Conservation (phyloP, 148 eudicot species). For the Diospyros lotus region DNA sequence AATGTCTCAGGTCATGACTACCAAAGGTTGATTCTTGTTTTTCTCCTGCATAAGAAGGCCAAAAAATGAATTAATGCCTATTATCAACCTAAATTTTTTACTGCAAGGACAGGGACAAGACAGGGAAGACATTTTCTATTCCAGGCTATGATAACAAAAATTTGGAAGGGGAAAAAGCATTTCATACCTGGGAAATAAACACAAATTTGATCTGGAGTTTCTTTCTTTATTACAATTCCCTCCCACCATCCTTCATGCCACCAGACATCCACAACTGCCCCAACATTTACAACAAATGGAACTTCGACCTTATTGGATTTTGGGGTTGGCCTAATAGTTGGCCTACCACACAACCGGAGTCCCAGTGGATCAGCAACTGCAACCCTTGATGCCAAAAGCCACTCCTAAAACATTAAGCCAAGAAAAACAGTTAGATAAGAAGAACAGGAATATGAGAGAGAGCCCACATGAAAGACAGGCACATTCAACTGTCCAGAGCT, state of each 20-base stretch:
- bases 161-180: background rate
- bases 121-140: background rate
- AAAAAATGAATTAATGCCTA: background rate
- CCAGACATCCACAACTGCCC: conserved; percentile 80
- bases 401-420: conserved; percentile 49
- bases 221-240: conserved; percentile 61
- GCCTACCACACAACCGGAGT: conserved; percentile 55
- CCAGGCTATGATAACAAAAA: background rate
- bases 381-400: conserved; percentile 60
- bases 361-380: conserved; percentile 58
- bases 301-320: conserved; percentile 12
- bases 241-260: conserved; percentile 98
- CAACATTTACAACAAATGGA: conserved; percentile 32
- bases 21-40: conserved; percentile 37
- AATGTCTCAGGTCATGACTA: conserved; percentile 48
- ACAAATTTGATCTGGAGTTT: conserved; percentile 36
- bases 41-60: conserved; percentile 42
- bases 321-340: conserved; percentile 51
- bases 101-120: too few species aligned
- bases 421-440: background rate
- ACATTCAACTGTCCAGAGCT: background rate
- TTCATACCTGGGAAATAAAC: conserved; percentile 75
- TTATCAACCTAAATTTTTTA: background rate
- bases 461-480: background rate
- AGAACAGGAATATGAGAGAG: background rate